These are phyloP conservation scores for Fusarium albosuccineum DNA, from an alignment of 2,329 filamentous ascomycete species.

Conservation along the genomic window DNA sequence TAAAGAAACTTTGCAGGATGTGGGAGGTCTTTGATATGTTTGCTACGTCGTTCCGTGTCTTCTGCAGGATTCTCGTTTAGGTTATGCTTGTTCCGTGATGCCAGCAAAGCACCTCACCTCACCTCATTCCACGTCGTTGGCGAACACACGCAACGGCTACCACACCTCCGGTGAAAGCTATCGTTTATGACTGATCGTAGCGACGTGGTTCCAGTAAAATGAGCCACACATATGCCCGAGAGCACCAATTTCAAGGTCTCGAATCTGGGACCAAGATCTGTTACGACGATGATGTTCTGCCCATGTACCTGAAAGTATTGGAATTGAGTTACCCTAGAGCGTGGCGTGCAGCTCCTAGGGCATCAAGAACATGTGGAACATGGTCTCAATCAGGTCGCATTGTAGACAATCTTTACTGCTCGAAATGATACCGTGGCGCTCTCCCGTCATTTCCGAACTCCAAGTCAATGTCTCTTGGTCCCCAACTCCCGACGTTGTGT, in stretches of 20 bases:
- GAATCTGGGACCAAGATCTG: not conserved
- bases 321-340: slow-evolving; percentile 30
- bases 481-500: not conserved
- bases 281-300: not conserved
- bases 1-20: slow-evolving; percentile 15
- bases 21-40: slow-evolving; percentile 10
- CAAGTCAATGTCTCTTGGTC: not conserved
- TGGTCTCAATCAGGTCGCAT: not conserved
- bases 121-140: slow-evolving; percentile 27
- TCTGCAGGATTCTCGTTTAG: slow-evolving; percentile 33
- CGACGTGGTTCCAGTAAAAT: slow-evolving; percentile 33
- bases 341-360: not conserved
- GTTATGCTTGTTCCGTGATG: not conserved
- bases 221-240: not conserved
- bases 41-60: slow-evolving; percentile 21
- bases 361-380: slow-evolving; percentile 1
- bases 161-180: slow-evolving; percentile 12
- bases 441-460: not conserved
- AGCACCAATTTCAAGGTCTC: not conserved
- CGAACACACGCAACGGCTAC: slow-evolving; percentile 13
- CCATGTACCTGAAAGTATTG: slow-evolving; percentile 1
- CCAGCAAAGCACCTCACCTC: slow-evolving; percentile 8
- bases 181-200: slow-evolving; percentile 22
- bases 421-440: not conserved
- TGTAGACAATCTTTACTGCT: not conserved